A percentile compares a stretch with the other conserved stretches of the same genome.
Conservation (phyloP, 345 rosid genomes). For the Aquilaria yunnanensis region DNA sequence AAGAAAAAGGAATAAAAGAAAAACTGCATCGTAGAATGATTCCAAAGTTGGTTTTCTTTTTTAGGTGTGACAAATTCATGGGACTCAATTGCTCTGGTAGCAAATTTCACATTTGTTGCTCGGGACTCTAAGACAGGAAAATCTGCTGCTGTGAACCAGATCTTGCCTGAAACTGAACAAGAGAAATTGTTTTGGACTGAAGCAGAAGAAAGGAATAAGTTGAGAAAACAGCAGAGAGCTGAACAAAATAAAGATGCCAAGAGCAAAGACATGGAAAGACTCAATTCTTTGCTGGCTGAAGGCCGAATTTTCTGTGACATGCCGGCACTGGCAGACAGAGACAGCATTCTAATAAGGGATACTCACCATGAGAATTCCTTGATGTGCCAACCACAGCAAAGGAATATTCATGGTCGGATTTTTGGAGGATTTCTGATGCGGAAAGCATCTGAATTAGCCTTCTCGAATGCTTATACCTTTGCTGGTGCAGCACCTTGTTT, state of each 20-base stretch:
- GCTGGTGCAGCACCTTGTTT: slow-evolving; percentile 79
- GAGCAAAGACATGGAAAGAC: slow-evolving; percentile 40
- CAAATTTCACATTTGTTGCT: slow-evolving; percentile 85
- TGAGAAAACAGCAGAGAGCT: slow-evolving; percentile 51
- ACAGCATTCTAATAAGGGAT: slow-evolving; percentile 71
- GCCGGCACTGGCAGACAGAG: slow-evolving; percentile 90
- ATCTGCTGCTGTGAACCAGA: slow-evolving; percentile 61
- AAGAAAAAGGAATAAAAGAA: no score
- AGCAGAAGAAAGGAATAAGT: slow-evolving; percentile 73
- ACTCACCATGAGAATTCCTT: slow-evolving; percentile 63
- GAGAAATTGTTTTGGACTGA: slow-evolving; percentile 73
- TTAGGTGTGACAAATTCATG: slow-evolving; percentile 34
- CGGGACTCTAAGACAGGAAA: slow-evolving; percentile 78
- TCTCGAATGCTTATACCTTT: slow-evolving; percentile 75
- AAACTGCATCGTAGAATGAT: no score
- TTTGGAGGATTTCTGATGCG: slow-evolving; percentile 91
- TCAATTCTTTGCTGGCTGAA: slow-evolving; percentile 59
- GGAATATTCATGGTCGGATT: slow-evolving; percentile 80
- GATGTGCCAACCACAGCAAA: slow-evolving; percentile 87
- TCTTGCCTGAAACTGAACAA: slow-evolving; percentile 56
- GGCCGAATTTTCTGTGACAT: slow-evolving; percentile 79
- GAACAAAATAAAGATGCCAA: slow-evolving; percentile 24
- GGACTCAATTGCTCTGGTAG: slow-evolving; percentile 59
- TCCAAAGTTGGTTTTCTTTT: slow-evolving; percentile 8
- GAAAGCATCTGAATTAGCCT: slow-evolving; percentile 80